These are phyloP conservation scores for Saururus chinensis DNA, from an alignment of 164 flowering plant species.

Conservation along the genomic window DNA sequence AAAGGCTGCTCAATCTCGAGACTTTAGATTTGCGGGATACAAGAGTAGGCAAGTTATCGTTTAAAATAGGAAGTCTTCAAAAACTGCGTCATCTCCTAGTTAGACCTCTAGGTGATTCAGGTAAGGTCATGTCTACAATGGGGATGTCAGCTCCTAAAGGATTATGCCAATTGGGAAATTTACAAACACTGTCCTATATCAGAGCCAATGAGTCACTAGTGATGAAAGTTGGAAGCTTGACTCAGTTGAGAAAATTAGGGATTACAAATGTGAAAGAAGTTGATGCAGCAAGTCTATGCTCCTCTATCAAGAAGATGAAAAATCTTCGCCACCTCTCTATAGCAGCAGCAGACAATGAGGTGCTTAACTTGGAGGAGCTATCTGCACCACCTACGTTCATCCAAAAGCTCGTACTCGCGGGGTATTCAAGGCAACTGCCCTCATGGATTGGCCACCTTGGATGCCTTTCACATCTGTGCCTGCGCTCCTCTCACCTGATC, in stretches of 20 bases:
- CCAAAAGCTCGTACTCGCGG: conserved; percentile 1
- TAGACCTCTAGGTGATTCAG: too few relatives aligned
- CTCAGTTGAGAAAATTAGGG: conserved; percentile 3
- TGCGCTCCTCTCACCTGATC: not conserved
- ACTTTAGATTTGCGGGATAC: conserved; percentile 8
- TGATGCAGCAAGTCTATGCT: not conserved
- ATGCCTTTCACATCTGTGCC: not conserved
- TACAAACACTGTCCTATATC: not conserved
- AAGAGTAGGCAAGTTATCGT: not conserved
- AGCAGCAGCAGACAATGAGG: not conserved
- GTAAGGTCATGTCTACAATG: not conserved
- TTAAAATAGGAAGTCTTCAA: conserved; percentile 2
- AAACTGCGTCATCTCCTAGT: conserved; percentile 5
- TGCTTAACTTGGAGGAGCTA: conserved; percentile 1
- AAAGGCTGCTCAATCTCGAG: conserved; percentile 3
- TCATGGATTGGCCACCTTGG: not conserved
- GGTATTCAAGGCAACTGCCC: conserved; percentile 4
- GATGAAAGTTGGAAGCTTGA: not conserved
- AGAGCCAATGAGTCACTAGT: not conserved
- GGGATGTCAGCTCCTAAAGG: not conserved
- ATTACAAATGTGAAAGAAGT: conserved; percentile 1
- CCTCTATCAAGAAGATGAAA: conserved; percentile 6
- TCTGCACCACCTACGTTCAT: conserved; percentile 1
- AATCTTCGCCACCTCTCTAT: not conserved
- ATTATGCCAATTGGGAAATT: not conserved